Evolutionary conservation across 371 early-diverging fungal genomes (phyloP).

Genomic region (Mortierella sp.): DNA sequence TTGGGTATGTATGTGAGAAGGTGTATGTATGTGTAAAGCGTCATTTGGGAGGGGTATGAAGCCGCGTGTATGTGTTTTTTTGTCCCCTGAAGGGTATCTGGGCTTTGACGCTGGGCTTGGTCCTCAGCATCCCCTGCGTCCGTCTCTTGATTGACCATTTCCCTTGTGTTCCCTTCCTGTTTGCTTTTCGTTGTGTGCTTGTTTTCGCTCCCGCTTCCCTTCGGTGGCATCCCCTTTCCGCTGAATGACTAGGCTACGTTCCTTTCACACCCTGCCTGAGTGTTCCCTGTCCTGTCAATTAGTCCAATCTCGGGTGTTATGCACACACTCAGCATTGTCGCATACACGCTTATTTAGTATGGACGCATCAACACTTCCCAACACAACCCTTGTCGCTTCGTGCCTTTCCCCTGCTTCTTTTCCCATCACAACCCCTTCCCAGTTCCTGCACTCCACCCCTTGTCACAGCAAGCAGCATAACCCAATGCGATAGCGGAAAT

Average conservation of each 20-base stretch:
- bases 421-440: neutral
- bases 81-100: neutral
- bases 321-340: neutral
- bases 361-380: slow-evolving; percentile 11
- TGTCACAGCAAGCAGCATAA: neutral
- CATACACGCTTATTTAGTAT: neutral
- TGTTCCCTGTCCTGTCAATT: neutral
- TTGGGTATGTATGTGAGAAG: neutral
- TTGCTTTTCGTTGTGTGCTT: neutral
- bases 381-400: neutral
- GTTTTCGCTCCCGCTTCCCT: neutral
- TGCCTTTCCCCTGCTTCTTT: neutral
- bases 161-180: neutral
- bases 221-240: neutral
- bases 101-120: slow-evolving; percentile 12
- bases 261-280: neutral
- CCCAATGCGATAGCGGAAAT: neutral
- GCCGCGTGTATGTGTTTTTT: neutral
- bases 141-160: neutral
- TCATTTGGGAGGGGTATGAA: neutral
- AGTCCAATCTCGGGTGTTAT: slow-evolving; percentile 1
- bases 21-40: neutral
- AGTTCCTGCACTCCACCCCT: neutral
- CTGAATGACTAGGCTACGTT: neutral
- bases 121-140: neutral